Base-by-base conservation (phyloP, 1,139 yeast species). In the Hyphopichia burtonii region DNA sequence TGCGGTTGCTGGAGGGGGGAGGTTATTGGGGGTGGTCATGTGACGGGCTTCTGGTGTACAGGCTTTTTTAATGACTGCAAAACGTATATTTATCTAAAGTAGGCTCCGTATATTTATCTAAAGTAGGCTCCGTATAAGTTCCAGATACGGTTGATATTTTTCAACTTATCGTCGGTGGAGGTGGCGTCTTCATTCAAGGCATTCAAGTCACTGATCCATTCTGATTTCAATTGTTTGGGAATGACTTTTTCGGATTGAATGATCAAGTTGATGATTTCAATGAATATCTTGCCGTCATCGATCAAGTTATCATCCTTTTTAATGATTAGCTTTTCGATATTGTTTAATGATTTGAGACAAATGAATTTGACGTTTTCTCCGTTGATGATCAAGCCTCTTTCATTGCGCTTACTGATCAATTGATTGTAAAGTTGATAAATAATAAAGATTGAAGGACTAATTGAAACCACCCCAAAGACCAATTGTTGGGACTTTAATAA, bases 391-490 rank as follows among this genome's bases (percentile, higher is more conserved):
- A 75, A 56, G 6, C n/a, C 15, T 18, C n/a, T 33, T 41, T 76
- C 73, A 23, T 74, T 72, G 11, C 28, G 28, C 11, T 25, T 8
- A 43, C 55, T 48, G 31, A 63, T 49, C 31, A 62, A 45, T 34
- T 61, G 59, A 28, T 48, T 50, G 39, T 51, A 49, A 6, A 70
- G 43, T 52, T 72, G 74, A 59, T 80, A 75, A 2, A 80, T 54
- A n/a, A 86, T 75, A 32, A 86, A 58, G 8, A 82, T 56, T 23
- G 91, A 82, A 0, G 99, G 99, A 36, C 93, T 78, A 5, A 94
- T 83, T 1, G 97, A 96, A 19, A 93, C 87, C 32, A 88, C 71
- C 1, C 96, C 97, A 66, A 93, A 89, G 19, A 93, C 94, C 41
- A 93, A 76, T 59, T 93, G 96, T 65, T 93, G 99, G 36, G 94